Evolutionary conservation across 495 filamentous ascomycete genomes (phyloP).

Genomic region (Copromyces sp.): DNA sequence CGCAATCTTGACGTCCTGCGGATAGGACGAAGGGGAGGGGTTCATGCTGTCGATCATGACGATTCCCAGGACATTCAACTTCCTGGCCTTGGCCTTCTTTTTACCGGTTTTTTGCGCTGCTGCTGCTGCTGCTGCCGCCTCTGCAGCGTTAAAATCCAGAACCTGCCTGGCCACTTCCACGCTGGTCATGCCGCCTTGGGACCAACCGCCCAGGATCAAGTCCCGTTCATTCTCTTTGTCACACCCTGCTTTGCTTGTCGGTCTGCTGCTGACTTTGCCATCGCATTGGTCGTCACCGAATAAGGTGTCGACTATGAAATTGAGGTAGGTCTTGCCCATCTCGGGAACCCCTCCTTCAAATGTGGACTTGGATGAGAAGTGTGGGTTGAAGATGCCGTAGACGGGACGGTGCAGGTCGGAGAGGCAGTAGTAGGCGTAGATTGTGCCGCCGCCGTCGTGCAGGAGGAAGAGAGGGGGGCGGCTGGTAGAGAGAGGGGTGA

Average conservation of each 20-base stretch:
- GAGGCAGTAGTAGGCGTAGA: conserved; percentile 30
- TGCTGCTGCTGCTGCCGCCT: not conserved
- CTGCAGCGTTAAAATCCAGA: conserved; percentile 8
- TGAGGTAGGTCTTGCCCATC: conserved; percentile 26
- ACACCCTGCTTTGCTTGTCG: not conserved
- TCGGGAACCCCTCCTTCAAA: conserved; percentile 27
- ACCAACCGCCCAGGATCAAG: conserved; percentile 31
- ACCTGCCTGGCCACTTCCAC: conserved; percentile 28
- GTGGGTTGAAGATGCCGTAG: conserved; percentile 30
- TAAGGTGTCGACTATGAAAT: conserved; percentile 15
- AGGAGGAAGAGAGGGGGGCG: conserved; percentile 27
- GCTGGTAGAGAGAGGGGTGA: not conserved
- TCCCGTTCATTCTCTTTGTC: not conserved
- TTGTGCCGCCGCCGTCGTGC: conserved; percentile 36
- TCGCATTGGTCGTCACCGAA: conserved; percentile 14
- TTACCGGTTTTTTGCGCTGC: not conserved
- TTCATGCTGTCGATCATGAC: conserved; percentile 37
- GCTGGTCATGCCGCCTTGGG: conserved; percentile 31
- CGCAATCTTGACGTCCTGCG: not conserved
- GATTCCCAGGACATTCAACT: conserved; percentile 27
- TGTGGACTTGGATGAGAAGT: conserved; percentile 13
- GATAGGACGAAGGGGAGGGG: conserved; percentile 3
- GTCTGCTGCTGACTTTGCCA: conserved; percentile 10
- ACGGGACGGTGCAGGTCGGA: conserved; percentile 21
- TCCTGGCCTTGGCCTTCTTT: not conserved